phyloP scores from a whole-genome alignment of 2,329 filamentous ascomycete genomes.

The Ceratocystis cacaofunesta region DNA sequence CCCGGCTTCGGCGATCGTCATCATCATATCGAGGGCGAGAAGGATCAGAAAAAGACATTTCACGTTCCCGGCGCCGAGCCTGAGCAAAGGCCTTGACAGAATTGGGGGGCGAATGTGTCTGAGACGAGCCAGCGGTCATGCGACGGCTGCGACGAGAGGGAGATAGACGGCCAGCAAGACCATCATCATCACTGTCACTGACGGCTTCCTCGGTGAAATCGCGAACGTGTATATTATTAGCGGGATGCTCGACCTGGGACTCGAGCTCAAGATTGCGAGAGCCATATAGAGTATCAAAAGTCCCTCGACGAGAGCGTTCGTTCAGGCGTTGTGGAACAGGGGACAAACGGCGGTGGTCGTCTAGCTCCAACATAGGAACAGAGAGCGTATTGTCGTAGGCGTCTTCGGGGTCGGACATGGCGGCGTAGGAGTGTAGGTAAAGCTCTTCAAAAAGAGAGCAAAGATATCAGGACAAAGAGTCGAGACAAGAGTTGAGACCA shows the following conservation, averaged over 20 bases:
- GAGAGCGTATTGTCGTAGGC: conserved; percentile 46
- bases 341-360: conserved; percentile 67
- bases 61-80: conserved; percentile 70
- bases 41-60: conserved; percentile 40
- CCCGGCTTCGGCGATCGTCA: conserved; percentile 22
- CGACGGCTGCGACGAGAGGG: conserved; percentile 34
- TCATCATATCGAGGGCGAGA: conserved; percentile 30
- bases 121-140: conserved; percentile 41
- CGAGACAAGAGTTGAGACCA: background rate
- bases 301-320: conserved; percentile 48
- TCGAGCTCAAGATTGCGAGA: conserved; percentile 26
- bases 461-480: background rate
- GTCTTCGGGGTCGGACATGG: conserved; percentile 55
- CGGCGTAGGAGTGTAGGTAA: conserved; percentile 23
- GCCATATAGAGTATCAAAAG: conserved; percentile 55
- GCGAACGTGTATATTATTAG: conserved; percentile 39
- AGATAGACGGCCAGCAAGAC: conserved; percentile 35
- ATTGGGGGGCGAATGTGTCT: conserved; percentile 78
- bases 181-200: conserved; percentile 60
- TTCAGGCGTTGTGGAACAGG: conserved; percentile 45
- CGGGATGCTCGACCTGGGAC: conserved; percentile 21
- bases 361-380: conserved; percentile 64
- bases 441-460: background rate
- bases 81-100: conserved; percentile 96
- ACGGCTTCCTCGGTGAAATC: conserved; percentile 79